Conservation (phyloP, 192 early-diverging fungal species). For the Coemansia sp. region DNA sequence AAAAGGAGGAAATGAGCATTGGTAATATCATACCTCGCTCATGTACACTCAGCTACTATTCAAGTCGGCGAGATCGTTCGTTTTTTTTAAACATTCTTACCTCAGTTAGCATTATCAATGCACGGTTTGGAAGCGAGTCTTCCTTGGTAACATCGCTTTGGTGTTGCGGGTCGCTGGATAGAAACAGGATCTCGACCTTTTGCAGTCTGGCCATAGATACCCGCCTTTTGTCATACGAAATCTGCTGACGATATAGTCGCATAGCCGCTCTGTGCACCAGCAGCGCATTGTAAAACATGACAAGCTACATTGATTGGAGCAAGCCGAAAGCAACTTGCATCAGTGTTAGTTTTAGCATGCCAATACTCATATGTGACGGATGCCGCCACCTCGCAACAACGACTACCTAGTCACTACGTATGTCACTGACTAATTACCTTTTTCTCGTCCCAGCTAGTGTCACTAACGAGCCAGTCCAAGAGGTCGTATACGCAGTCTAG, state of each 20-base stretch:
- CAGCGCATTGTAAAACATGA: conserved; percentile 41
- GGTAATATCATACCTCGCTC: background rate
- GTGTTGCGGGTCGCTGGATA: conserved; percentile 13
- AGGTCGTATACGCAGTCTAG: conserved; percentile 28
- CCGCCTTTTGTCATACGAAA: conserved; percentile 7
- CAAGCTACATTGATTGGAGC: conserved; percentile 19
- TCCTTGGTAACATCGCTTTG: conserved; percentile 19
- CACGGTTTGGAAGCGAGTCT: conserved; percentile 35
- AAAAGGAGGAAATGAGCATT: background rate
- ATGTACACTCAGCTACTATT: background rate
- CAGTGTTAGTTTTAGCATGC: background rate
- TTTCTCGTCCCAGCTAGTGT: conserved; percentile 32
- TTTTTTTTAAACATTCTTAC: conserved; percentile 8
- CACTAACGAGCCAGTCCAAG: conserved; percentile 31
- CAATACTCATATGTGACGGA: no score
- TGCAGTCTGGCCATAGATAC: conserved; percentile 39
- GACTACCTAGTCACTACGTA: background rate
- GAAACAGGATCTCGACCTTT: conserved; percentile 13
- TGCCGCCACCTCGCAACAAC: no score
- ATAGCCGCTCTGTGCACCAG: conserved; percentile 34
- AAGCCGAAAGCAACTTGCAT: background rate
- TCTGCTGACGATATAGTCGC: conserved; percentile 28
- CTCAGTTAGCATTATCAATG: conserved; percentile 42
- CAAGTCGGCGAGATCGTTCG: background rate
- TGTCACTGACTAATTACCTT: conserved; percentile 24